These are phyloP conservation scores for Debaryomycetaceae sp. DNA, from an alignment of 1,139 yeast genomes.

Conservation along the genomic window DNA sequence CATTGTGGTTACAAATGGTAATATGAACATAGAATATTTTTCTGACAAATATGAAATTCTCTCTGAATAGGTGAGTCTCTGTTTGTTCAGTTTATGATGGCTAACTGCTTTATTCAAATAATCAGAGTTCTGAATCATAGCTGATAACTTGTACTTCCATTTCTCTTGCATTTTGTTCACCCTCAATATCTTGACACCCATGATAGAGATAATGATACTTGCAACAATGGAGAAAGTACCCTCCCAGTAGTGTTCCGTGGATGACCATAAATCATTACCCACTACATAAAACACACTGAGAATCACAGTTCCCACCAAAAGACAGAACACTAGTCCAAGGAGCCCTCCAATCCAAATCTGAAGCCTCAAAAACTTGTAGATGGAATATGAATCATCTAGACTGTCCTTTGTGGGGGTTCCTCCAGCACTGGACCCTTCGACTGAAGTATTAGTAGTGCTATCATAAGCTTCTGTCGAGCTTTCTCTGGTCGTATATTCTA, in stretches of 20 bases:
- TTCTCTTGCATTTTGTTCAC: constrained; percentile 67
- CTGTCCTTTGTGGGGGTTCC: neutral
- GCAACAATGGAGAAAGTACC: constrained; percentile 44
- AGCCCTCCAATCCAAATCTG: constrained; percentile 47
- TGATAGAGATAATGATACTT: constrained; percentile 40
- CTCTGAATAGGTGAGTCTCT: neutral
- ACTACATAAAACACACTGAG: constrained; percentile 34
- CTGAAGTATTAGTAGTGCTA: neutral
- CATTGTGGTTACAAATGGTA: constrained; percentile 44
- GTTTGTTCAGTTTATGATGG: neutral
- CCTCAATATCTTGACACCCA: constrained; percentile 44
- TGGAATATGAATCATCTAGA: neutral
- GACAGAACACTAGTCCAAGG: constrained; percentile 34
- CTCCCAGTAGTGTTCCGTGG: constrained; percentile 48
- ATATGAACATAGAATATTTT: constrained; percentile 37
- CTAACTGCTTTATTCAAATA: constrained; percentile 14
- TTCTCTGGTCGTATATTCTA: neutral
- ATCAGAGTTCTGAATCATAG: constrained; percentile 17
- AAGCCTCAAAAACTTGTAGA: constrained; percentile 21
- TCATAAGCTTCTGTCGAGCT: constrained; percentile 1
- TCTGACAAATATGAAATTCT: constrained; percentile 22
- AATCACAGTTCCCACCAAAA: constrained; percentile 35
- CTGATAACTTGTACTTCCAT: constrained; percentile 69
- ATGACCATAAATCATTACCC: constrained; percentile 42
- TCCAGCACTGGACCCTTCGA: neutral